A percentile compares a stretch with the other conserved stretches of the same genome.
phyloP scores from a whole-genome alignment of 306 rosid genomes.

The Hylodesmum podocarpum region DNA sequence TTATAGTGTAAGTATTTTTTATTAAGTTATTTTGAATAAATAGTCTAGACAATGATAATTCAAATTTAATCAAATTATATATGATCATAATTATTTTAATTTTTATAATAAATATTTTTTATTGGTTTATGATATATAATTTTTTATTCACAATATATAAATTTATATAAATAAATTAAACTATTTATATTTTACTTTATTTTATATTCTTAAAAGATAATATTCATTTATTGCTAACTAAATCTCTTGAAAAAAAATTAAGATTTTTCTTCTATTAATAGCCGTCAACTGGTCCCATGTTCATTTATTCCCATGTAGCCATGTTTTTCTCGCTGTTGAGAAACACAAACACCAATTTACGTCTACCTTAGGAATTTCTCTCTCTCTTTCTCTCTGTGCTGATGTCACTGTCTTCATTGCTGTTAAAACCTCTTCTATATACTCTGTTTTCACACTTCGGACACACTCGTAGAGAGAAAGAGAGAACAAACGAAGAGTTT shows the following conservation, averaged over 20 bases:
- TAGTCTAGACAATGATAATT: too few relatives aligned
- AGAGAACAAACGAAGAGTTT: slow-evolving; percentile 26
- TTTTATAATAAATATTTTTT: too few relatives aligned
- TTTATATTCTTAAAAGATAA: neutral
- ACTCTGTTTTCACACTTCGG: slow-evolving; percentile 31
- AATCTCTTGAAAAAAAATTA: neutral
- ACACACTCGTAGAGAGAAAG: slow-evolving; percentile 1
- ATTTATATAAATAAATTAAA: too few relatives aligned
- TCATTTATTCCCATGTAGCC: slow-evolving; percentile 30
- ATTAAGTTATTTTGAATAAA: too few relatives aligned
- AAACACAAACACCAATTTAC: slow-evolving; percentile 6
- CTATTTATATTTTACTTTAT: too few relatives aligned
- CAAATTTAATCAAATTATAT: too few relatives aligned
- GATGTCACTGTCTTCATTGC: slow-evolving; percentile 41
- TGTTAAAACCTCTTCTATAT: slow-evolving; percentile 44
- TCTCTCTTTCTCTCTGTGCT: slow-evolving; percentile 21
- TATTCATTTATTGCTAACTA: neutral
- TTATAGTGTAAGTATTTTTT: too few relatives aligned
- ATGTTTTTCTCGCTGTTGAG: slow-evolving; percentile 10
- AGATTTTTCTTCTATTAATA: neutral
- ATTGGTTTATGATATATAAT: too few relatives aligned
- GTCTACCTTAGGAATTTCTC: slow-evolving; percentile 29
- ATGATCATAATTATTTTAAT: too few relatives aligned
- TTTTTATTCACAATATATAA: too few relatives aligned
- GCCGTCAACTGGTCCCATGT: slow-evolving; percentile 26